Percentiles rank a stretch among this genome's conserved stretches.
phyloP scores from a whole-genome alignment of 257 asterid species.

The Solanum habrochaites region DNA sequence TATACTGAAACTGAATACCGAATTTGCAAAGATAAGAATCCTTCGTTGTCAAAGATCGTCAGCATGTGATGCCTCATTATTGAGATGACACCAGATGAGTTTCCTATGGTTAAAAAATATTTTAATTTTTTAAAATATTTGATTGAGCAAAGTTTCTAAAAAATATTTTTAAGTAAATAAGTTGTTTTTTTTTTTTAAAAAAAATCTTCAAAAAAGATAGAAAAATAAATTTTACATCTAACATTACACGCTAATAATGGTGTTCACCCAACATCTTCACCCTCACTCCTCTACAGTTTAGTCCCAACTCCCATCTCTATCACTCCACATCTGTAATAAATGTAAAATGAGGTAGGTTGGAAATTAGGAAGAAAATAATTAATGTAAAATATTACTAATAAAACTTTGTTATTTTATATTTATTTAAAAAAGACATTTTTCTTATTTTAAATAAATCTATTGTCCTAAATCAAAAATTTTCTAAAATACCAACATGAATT shows the following conservation, averaged over 20 bases:
- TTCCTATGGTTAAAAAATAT: too few relatives aligned
- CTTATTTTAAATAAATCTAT: too few relatives aligned
- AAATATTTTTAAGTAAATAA: background rate
- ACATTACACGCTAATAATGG: background rate
- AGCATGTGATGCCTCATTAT: background rate
- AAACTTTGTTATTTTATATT: background rate
- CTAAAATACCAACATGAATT: too few relatives aligned
- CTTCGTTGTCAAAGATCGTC: background rate
- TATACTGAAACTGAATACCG: background rate
- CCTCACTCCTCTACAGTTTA: background rate
- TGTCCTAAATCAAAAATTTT: too few relatives aligned
- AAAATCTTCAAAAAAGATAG: background rate
- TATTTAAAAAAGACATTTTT: too few relatives aligned
- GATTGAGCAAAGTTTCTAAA: rapidly evolving
- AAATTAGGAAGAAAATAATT: background rate
- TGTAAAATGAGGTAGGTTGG: background rate
- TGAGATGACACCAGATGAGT: background rate
- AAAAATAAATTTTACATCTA: background rate
- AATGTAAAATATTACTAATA: background rate
- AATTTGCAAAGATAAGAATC: background rate
- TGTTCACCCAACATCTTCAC: background rate
- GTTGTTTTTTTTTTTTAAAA: rapidly evolving
- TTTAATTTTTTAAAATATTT: background rate
- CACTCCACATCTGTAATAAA: too few relatives aligned
- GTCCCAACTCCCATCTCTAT: background rate